A percentile compares a stretch with the other conserved stretches of the same genome.
These are phyloP conservation scores for Cryphonectria naterciae DNA, from an alignment of 2,329 filamentous ascomycete genomes.

Conservation along the genomic window DNA sequence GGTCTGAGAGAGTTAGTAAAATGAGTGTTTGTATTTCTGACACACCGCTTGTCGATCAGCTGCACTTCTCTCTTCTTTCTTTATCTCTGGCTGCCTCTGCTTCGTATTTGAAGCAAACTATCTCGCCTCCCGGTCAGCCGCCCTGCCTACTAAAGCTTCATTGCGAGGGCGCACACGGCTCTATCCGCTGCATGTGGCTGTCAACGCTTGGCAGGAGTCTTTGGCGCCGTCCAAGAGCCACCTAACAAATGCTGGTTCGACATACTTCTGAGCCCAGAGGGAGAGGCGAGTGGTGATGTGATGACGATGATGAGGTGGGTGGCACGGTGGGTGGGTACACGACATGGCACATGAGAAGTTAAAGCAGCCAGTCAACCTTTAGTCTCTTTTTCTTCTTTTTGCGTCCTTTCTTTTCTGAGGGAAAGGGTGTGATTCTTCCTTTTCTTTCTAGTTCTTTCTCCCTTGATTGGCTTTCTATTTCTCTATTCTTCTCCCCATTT, in stretches of 20 bases:
- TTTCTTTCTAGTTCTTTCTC: neutral
- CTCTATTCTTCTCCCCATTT: neutral
- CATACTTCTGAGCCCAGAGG: neutral
- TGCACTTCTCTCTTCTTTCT: neutral
- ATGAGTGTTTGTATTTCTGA: neutral
- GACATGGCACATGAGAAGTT: neutral
- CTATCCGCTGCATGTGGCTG: neutral
- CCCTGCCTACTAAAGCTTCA: neutral
- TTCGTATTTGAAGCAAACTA: neutral
- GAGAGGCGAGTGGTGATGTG: neutral
- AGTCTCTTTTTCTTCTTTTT: neutral
- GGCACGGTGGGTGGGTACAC: neutral
- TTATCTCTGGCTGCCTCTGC: neutral
- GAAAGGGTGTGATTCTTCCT: too few relatives aligned
- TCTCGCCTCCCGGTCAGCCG: neutral
- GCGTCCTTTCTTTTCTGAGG: too few relatives aligned
- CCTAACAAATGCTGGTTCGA: neutral
- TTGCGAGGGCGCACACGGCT: slow-evolving; percentile 1
- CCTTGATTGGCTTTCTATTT: neutral
- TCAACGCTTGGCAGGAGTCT: neutral
- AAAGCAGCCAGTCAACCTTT: neutral
- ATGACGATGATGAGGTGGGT: neutral
- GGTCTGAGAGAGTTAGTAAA: neutral
- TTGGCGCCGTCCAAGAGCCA: neutral
- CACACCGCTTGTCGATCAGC: neutral